phyloP scores from a whole-genome alignment of 257 asterid species.

The Solanum medicagineum region DNA sequence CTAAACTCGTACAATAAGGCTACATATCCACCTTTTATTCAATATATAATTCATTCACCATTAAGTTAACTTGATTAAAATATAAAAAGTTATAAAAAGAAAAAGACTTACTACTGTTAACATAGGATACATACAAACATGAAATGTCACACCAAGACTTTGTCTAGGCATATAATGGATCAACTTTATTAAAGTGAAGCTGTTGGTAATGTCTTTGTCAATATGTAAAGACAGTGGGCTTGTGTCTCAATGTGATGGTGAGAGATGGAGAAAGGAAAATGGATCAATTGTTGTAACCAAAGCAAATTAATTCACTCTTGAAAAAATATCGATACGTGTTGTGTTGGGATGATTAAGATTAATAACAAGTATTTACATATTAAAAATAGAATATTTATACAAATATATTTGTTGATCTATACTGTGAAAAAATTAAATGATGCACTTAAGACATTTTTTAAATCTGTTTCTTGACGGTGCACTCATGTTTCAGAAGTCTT shows the following conservation, averaged over 20 bases:
- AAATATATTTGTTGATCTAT: too few species aligned
- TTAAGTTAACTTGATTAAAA: too few species aligned
- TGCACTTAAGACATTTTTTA: too few species aligned
- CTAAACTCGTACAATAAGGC: neutral
- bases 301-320: neutral
- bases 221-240: neutral
- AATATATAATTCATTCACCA: neutral
- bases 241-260: neutral
- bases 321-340: neutral
- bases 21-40: too few species aligned
- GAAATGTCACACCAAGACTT: conserved; percentile 9
- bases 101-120: neutral
- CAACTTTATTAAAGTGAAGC: conserved; percentile 3
- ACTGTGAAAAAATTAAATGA: too few species aligned
- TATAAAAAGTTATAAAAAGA: neutral
- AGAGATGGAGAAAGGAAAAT: neutral
- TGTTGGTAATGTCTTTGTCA: conserved; percentile 1
- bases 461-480: too few species aligned
- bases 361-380: too few species aligned
- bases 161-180: conserved; percentile 1
- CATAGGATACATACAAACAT: neutral
- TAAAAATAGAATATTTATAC: rapidly evolving
- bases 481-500: too few species aligned
- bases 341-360: neutral
- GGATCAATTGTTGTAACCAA: neutral